Evolutionary conservation across 306 rosid genomes (phyloP).

Genomic region (Casuarina equisetifolia): DNA sequence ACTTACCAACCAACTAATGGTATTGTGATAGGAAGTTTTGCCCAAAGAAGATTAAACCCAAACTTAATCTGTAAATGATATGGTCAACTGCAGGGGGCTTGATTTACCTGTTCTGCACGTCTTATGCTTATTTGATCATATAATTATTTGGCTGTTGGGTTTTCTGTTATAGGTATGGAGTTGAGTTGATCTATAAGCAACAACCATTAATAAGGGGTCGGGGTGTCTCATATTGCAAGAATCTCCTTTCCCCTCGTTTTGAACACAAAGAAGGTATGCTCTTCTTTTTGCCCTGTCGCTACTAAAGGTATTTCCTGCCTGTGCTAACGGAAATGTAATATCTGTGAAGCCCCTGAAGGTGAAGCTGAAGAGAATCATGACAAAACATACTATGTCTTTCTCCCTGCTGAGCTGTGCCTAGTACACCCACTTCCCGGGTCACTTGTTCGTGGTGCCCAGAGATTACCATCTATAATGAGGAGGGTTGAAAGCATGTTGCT

Average conservation of each 20-base stretch:
- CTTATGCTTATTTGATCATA: no score
- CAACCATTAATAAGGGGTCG: constrained; percentile 95
- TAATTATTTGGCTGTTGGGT: constrained; percentile 52
- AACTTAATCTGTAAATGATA: constrained; percentile 63
- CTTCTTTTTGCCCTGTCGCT: constrained; percentile 25
- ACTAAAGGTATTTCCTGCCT: constrained; percentile 11
- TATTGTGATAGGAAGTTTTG: constrained; percentile 55
- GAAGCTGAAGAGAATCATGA: constrained; percentile 82
- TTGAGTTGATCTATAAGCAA: constrained; percentile 77
- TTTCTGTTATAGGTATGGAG: constrained; percentile 77
- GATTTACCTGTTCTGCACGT: constrained; percentile 31
- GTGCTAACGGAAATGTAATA: constrained; percentile 28
- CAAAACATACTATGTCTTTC: constrained; percentile 92
- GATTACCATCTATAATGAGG: constrained; percentile 98
- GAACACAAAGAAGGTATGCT: constrained; percentile 81
- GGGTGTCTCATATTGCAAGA: constrained; percentile 98
- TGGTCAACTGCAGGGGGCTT: constrained; percentile 35
- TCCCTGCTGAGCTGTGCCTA: constrained; percentile 92
- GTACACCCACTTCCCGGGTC: constrained; percentile 93
- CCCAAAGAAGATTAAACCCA: constrained; percentile 58
- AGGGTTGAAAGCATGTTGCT: constrained; percentile 99
- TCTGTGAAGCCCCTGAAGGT: constrained; percentile 56
- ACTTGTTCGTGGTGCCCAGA: constrained; percentile 97
- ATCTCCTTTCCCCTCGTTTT: constrained; percentile 91
- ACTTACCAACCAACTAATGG: constrained; percentile 40